These are phyloP conservation scores for Sedum album DNA, from an alignment of 164 flowering plant species.

Conservation along the genomic window DNA sequence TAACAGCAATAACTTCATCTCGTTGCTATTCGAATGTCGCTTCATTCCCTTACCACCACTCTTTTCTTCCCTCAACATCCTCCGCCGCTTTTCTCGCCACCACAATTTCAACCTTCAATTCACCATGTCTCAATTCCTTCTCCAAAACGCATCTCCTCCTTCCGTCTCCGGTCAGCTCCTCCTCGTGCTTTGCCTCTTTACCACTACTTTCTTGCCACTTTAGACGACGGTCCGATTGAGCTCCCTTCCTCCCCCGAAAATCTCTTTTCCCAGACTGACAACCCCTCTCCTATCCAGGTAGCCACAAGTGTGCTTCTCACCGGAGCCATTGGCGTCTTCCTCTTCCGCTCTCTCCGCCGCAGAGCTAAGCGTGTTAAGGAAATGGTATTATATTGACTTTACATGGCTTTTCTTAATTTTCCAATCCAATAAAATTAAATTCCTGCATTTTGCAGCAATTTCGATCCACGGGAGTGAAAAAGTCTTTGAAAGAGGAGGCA, in stretches of 20 bases:
- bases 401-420: not conserved
- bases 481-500: constrained; percentile 71
- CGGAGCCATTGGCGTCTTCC: constrained; percentile 79
- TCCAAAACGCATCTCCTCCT: constrained; percentile 11
- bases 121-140: constrained; percentile 13
- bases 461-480: constrained; percentile 62
- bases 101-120: too few species aligned
- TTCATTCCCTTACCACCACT: too few species aligned
- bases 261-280: constrained; percentile 46
- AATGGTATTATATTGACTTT: constrained; percentile 32
- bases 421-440: too few species aligned
- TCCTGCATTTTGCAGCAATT: constrained; percentile 59
- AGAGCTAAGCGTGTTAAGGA: constrained; percentile 83
- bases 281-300: constrained; percentile 66
- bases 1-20: too few species aligned
- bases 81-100: too few species aligned
- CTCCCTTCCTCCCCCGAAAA: constrained; percentile 45
- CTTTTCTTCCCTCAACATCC: too few species aligned
- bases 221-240: constrained; percentile 58
- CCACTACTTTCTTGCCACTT: constrained; percentile 28
- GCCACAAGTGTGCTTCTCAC: constrained; percentile 92
- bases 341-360: constrained; percentile 83
- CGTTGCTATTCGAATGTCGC: too few species aligned
- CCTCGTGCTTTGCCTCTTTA: constrained; percentile 16
- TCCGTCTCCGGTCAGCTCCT: constrained; percentile 14